Conservation (phyloP, 1,139 yeast species). For the Petasospora fabianii region DNA sequence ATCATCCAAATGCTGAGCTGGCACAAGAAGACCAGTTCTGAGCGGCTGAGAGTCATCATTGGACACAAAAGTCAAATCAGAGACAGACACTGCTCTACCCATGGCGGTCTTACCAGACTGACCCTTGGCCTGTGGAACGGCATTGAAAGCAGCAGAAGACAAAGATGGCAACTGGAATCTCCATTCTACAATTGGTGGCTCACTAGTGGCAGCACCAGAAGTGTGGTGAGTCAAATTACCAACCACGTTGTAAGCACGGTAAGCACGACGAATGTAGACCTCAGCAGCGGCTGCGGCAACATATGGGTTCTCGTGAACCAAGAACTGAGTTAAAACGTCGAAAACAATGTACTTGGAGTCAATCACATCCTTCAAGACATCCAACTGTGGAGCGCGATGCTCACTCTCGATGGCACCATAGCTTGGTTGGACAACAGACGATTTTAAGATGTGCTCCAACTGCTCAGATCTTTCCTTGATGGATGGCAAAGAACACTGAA, state of each 20-base stretch:
- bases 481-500: conserved; percentile 95
- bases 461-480: conserved; percentile 95
- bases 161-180: conserved; percentile 85
- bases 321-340: conserved; percentile 90
- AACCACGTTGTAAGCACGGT: conserved; percentile 90
- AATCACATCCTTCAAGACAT: conserved; percentile 81
- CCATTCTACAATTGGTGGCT: conserved; percentile 73
- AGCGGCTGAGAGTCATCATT: conserved; percentile 58
- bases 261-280: conserved; percentile 93
- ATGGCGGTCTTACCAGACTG: conserved; percentile 40
- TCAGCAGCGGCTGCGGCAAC: conserved; percentile 96
- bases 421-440: conserved; percentile 83
- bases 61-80: conserved; percentile 83
- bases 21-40: conserved; percentile 85
- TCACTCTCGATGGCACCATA: conserved; percentile 80
- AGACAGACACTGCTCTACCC: conserved; percentile 88
- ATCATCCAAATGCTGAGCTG: conserved; percentile 83
- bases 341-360: conserved; percentile 95
- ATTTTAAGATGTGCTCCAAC: conserved; percentile 89
- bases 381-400: conserved; percentile 80
- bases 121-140: conserved; percentile 51
- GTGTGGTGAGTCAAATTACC: conserved; percentile 66
- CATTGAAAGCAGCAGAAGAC: conserved; percentile 73
- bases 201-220: conserved; percentile 36
- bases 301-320: conserved; percentile 78